Evolutionary conservation across 2,329 filamentous ascomycete genomes (phyloP).

Genomic region (Emmonsiellopsis sp.): DNA sequence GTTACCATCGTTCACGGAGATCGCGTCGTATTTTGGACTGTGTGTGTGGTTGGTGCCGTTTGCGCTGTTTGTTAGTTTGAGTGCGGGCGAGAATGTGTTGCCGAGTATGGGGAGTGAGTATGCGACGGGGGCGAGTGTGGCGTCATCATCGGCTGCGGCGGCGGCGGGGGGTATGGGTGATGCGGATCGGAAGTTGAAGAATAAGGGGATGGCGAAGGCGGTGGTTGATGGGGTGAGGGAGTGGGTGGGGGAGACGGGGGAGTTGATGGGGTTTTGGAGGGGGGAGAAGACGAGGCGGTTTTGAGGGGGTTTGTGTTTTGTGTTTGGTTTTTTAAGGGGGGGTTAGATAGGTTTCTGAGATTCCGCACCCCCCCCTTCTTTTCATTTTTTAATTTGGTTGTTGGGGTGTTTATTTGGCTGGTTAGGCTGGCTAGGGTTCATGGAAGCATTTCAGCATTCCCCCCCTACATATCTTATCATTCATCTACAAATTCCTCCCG

Average conservation of each 20-base stretch:
- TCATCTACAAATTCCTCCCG: too few species aligned
- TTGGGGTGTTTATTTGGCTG: too few species aligned
- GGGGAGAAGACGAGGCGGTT: slow-evolving; percentile 47
- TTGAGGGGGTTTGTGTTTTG: slow-evolving; percentile 17
- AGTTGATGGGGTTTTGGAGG: slow-evolving; percentile 54
- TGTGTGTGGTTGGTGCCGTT: slow-evolving; percentile 97
- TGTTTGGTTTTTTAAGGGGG: neutral
- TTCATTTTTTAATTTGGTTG: neutral
- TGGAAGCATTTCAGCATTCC: too few species aligned
- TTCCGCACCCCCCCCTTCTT: neutral
- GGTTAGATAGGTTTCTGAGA: neutral
- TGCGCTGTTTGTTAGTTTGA: slow-evolving; percentile 85
- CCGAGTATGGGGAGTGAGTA: slow-evolving; percentile 82
- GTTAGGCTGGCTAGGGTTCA: too few species aligned
- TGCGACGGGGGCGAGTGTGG: slow-evolving; percentile 42
- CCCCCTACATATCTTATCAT: too few species aligned
- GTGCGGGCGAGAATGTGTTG: slow-evolving; percentile 87
- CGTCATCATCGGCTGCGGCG: slow-evolving; percentile 7
- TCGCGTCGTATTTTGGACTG: slow-evolving; percentile 90
- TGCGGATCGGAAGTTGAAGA: slow-evolving; percentile 35
- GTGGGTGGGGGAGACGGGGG: slow-evolving; percentile 54
- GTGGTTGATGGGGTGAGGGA: slow-evolving; percentile 51
- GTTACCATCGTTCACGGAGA: slow-evolving; percentile 80
- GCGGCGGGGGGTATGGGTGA: slow-evolving; percentile 11
- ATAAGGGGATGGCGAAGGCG: slow-evolving; percentile 55